A percentile compares a stretch with the other conserved stretches of the same genome.
These are phyloP conservation scores for Fusarium albosuccineum DNA, from an alignment of 2,329 filamentous ascomycete genomes.

Conservation along the genomic window DNA sequence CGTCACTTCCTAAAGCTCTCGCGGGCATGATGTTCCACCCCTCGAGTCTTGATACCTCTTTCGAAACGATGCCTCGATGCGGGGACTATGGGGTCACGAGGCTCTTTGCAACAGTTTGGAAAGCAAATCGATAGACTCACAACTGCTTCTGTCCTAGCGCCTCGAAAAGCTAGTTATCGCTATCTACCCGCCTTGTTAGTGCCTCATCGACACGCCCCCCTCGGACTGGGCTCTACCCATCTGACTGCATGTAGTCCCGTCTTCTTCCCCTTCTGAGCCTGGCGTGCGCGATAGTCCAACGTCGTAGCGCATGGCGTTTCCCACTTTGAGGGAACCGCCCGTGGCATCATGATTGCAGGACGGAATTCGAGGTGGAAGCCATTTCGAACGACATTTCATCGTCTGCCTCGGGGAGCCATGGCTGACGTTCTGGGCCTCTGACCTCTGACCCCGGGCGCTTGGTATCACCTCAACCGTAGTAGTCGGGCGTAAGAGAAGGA, in stretches of 20 bases:
- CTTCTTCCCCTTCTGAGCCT: slow-evolving; percentile 3
- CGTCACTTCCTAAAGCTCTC: background rate
- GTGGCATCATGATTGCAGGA: background rate
- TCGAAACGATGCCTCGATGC: slow-evolving; percentile 7
- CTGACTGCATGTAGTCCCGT: slow-evolving; percentile 33
- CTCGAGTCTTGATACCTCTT: slow-evolving; percentile 43
- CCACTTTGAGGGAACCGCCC: too few species aligned
- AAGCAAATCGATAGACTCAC: background rate
- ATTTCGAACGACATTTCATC: background rate
- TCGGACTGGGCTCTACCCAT: slow-evolving; percentile 18
- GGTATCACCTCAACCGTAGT: slow-evolving; percentile 1
- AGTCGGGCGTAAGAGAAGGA: background rate
- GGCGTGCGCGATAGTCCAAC: slow-evolving; percentile 17
- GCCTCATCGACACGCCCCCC: slow-evolving; percentile 30
- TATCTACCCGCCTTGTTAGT: slow-evolving; percentile 22
- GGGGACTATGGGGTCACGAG: slow-evolving; percentile 16
- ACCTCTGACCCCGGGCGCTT: background rate
- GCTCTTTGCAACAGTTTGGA: background rate
- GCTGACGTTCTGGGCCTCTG: background rate
- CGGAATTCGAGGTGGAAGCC: background rate
- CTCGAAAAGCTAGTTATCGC: background rate
- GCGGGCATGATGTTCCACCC: slow-evolving; percentile 9
- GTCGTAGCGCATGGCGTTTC: background rate
- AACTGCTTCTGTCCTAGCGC: background rate
- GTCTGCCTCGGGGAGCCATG: background rate